Conservation (phyloP, 2,329 filamentous ascomycete species). For the Pyricularia grisea region DNA sequence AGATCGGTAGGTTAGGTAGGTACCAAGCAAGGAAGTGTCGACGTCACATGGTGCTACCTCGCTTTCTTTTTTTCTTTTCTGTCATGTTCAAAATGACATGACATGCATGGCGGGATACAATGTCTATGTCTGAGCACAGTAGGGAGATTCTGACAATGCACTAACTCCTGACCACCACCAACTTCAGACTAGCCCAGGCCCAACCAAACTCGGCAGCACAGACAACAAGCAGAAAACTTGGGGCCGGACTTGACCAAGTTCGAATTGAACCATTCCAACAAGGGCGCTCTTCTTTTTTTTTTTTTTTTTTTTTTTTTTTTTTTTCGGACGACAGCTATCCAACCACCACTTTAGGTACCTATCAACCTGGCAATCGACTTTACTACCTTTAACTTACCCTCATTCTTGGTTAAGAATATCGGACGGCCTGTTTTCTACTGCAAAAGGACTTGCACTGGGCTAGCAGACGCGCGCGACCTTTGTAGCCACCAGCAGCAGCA, state of each 20-base stretch:
- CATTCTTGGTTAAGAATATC: neutral
- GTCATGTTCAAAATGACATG: neutral
- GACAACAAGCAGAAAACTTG: neutral
- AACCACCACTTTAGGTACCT: neutral
- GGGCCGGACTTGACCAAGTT: neutral
- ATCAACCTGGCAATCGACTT: neutral
- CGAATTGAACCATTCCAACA: neutral
- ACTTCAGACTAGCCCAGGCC: neutral
- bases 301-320: neutral
- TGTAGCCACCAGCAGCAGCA: neutral
- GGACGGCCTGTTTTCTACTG: neutral
- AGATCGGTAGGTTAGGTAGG: neutral
- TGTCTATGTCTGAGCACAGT: neutral
- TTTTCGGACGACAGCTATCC: conserved; percentile 1
- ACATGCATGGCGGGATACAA: neutral
- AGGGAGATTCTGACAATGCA: neutral
- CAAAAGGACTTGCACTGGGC: neutral
- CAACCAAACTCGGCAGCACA: neutral
- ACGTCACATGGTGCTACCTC: neutral
- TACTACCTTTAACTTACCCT: neutral
- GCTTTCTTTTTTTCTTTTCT: neutral
- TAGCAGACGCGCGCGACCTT: neutral
- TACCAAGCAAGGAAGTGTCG: neutral
- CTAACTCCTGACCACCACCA: neutral
- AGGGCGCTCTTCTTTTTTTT: neutral